Evolutionary conservation across 768 basidiomycete species (phyloP).

Genomic region (Termitomyces titanicus): DNA sequence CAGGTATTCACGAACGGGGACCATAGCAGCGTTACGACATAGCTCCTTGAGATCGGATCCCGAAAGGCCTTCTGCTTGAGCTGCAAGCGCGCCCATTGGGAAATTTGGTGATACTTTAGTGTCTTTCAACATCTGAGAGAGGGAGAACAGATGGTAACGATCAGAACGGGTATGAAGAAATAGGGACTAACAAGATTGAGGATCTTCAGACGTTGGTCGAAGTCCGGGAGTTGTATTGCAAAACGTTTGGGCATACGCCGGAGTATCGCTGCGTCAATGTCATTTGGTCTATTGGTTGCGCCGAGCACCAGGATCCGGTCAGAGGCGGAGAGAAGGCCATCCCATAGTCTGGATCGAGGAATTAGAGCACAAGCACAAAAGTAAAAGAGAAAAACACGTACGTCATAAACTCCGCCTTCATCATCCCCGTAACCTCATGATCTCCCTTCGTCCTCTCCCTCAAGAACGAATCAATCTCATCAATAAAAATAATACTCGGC

Average conservation of each 20-base stretch:
- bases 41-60: conserved; percentile 92
- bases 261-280: conserved; percentile 83
- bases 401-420: conserved; percentile 97
- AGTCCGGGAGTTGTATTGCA: conserved; percentile 75
- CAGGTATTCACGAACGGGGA: conserved; percentile 84
- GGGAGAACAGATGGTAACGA: too few relatives aligned
- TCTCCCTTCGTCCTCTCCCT: conserved; percentile 84
- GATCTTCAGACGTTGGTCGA: conserved; percentile 79
- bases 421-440: conserved; percentile 98
- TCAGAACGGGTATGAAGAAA: not conserved
- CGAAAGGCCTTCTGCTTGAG: conserved; percentile 68
- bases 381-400: conserved; percentile 29
- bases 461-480: conserved; percentile 96
- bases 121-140: conserved; percentile 75
- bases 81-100: conserved; percentile 58
- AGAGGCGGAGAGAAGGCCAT: conserved; percentile 78
- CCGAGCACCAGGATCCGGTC: conserved; percentile 90
- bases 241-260: conserved; percentile 99
- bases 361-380: not conserved
- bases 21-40: conserved; percentile 92
- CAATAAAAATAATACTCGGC: conserved; percentile 96
- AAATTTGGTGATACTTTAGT: conserved; percentile 65
- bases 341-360: conserved; percentile 70
- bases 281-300: conserved; percentile 92
- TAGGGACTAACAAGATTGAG: conserved; percentile 58